Evolutionary conservation across 768 basidiomycete species (phyloP), one percentile per base, ranked within the genome.

Genomic region (Pulveroboletus sp.): DNA sequence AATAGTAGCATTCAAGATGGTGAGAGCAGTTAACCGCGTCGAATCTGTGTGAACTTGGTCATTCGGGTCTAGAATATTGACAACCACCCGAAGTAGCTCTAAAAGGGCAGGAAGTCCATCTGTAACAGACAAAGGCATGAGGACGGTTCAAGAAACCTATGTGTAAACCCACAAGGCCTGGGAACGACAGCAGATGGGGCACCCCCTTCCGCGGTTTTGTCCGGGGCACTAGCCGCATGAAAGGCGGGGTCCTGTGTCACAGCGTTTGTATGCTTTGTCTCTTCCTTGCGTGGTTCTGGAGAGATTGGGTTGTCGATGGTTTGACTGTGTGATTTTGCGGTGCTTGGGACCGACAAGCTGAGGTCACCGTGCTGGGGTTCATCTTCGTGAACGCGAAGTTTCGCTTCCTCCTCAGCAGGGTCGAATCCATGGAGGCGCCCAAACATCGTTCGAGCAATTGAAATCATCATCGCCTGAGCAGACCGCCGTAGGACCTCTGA

Each of bases 31-130:
- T 8, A 95, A 76, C 13, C 96, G 84, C 46, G 94, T 96, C 5
- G 93, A 92, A 66, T 98, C 96, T 4, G 96, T 97, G 65, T 98
- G 95, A 46, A 93, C 83, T 57, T 91, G 89, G 64, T 95, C 93
- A 57, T 81, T 88, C 17, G 96, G 96, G 67, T 98, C 93, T 43
- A 99, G 76, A 36, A 99, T 89, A 59, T 95, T 93, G 62, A 97
- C 84, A 48, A 99, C 80, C 31, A 98, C 96, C 3, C 94, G 86
- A 32, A 98, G 75, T 6, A 99, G 83, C 65, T 97, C 95, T 15
- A 93, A 72, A 37, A 96, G 84, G 11, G 96, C 93, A 4, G 93
- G 91, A 31, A 97, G 79, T 11, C 95, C 95, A 68, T 91, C 95
- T 79, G 70, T 9, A 26, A 50, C 2, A 39, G 5, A 50, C 37